Base-by-base conservation (phyloP, 2,329 filamentous ascomycete species). In the Pseudopithomyces chartarum region DNA sequence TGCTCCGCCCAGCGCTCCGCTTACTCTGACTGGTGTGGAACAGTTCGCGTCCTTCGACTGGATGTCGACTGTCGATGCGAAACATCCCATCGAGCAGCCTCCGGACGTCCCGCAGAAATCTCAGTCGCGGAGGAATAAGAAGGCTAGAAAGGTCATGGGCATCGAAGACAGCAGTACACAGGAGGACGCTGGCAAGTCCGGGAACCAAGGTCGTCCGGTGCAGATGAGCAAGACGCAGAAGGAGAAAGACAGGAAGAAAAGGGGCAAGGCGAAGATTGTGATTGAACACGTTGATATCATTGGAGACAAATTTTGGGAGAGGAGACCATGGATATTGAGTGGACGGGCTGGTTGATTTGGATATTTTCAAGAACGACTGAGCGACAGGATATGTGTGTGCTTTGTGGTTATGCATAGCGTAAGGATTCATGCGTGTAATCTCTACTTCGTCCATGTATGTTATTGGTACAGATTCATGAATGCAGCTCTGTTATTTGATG, bases 271-370 rank as follows among this genome's bases (percentile, higher is more conserved):
- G 0, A 84, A 84, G 50, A 87, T 99, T 44, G 85, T 91, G 34
- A 83, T 96, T 36, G 88, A 93, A 70, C 92, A 98, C 79, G 78
- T 95, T 57, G 95, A 99, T 78, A 90, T 99, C 67, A 98, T 99
- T 77, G 92, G 90, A 67, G 91, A 98, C 75, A 90, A 91, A 3
- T 99, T 99, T 72, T 99, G 95, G 95, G 84, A 91, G 61, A 84
- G 83, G 67, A 83, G 93, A 70, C 92, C 93, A 1, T 98, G 93
- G 91, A 79, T 82, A 23, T 60, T 82, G 68, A 77, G 70, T 52
- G 76, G 76, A 33, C 73, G 66, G 59, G 62, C 70, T 36, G 70
- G 62, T 20, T 66, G 32, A 53, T 29, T 38, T 17, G 34, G 34
- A 38, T 6, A 38, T 38, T 38, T n/a, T 13, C 13, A 38, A 12